Conservation (phyloP, 2,329 filamentous ascomycete species). For the Pseudohalonectria lignicola region DNA sequence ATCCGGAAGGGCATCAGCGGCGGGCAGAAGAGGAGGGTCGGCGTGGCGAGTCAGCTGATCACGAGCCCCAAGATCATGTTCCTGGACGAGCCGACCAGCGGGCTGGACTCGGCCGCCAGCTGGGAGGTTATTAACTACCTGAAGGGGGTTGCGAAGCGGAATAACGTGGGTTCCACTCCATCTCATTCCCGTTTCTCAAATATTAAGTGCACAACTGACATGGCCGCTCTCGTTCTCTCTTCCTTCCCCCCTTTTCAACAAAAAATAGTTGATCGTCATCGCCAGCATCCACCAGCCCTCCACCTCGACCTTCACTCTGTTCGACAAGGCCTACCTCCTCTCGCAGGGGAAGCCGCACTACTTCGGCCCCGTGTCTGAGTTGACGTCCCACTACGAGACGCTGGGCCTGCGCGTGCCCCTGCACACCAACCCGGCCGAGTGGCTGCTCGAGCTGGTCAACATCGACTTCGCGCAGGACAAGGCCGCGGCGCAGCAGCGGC, state of each 20-base stretch:
- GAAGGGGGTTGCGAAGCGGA: conserved; percentile 50
- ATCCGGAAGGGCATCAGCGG: conserved; percentile 76
- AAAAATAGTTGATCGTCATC: conserved; percentile 56
- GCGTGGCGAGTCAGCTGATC: conserved; percentile 71
- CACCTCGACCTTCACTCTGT: conserved; percentile 66
- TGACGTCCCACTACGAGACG: conserved; percentile 52
- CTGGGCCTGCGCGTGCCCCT: conserved; percentile 53
- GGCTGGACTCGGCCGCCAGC: conserved; percentile 67
- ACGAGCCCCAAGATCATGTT: conserved; percentile 74
- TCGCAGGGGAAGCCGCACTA: conserved; percentile 63
- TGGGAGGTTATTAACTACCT: conserved; percentile 69
- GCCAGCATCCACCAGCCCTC: conserved; percentile 82
- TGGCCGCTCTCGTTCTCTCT: not conserved
- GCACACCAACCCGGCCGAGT: conserved; percentile 72
- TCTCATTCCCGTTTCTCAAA: not conserved
- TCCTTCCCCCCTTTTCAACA: not conserved
- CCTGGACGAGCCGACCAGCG: conserved; percentile 75
- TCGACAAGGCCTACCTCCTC: conserved; percentile 68
- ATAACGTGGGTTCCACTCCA: conserved; percentile 39
- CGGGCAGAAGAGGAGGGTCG: conserved; percentile 72
- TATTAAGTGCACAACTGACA: not conserved
- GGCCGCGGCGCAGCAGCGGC: conserved; percentile 30
- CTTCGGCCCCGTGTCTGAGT: conserved; percentile 50
- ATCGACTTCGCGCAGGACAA: conserved; percentile 55
- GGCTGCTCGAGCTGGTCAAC: conserved; percentile 67